phyloP scores from a whole-genome alignment of 208 protist species.

The Acanthamoeba sp. region DNA sequence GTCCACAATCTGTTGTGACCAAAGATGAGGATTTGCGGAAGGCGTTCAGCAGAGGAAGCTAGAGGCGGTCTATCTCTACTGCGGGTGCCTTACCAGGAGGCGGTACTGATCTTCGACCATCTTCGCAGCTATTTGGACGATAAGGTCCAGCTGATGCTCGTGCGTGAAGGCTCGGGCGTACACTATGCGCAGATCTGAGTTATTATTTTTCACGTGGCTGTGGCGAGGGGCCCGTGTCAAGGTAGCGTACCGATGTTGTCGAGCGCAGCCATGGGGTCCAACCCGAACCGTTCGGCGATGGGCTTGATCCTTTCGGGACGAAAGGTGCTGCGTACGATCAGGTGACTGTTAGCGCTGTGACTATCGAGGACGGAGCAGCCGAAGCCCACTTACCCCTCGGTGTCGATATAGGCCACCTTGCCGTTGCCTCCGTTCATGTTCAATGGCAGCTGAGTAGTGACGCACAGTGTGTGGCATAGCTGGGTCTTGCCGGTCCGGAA shows the following conservation, averaged over 20 bases:
- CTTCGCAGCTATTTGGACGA: conserved; percentile 85
- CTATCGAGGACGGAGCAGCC: background rate
- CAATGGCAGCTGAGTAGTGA: conserved; percentile 96
- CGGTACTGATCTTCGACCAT: conserved; percentile 89
- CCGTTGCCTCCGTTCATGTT: conserved; percentile 90
- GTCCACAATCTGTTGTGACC: conserved; percentile 95
- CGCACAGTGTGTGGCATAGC: conserved; percentile 98
- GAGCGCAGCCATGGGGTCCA: conserved; percentile 94
- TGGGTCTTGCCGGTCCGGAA: conserved; percentile 98
- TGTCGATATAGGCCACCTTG: conserved; percentile 97
- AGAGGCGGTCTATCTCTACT: too few species aligned
- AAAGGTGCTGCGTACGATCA: background rate
- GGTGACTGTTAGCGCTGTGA: background rate
- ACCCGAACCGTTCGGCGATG: conserved; percentile 97
- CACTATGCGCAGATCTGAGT: too few species aligned
- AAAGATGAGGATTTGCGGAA: too few species aligned
- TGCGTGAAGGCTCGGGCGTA: conserved; percentile 97
- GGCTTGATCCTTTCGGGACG: conserved; percentile 96
- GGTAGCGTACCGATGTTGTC: conserved; percentile 96
- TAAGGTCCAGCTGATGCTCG: conserved; percentile 93
- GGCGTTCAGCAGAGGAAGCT: too few species aligned
- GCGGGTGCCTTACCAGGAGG: conserved; percentile 74
- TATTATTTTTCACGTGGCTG: too few species aligned
- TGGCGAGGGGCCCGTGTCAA: too few species aligned
- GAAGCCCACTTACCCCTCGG: conserved; percentile 94